Base-by-base conservation (phyloP, 2,329 filamentous ascomycete species). In the Paraconiothyrium brasiliense region DNA sequence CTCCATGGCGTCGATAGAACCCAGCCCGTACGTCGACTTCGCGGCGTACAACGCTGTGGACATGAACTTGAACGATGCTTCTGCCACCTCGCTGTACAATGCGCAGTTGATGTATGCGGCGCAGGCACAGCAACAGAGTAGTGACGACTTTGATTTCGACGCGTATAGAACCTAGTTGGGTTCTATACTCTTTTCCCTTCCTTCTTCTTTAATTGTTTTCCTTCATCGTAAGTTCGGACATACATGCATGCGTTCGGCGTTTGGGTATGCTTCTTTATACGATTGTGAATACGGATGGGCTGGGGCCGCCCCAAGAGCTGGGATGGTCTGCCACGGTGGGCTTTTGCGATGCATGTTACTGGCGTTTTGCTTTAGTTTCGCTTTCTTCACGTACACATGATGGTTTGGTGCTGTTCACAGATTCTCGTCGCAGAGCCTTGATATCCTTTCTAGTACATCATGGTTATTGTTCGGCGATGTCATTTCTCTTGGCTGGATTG, bases 61-160 rank as follows among this genome's bases (percentile, higher is more conserved):
- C 27, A 46, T 64, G 60, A 65, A 67, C 60, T 61, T 67, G 13
- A 61, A 58, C 62, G 69, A 73, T 46, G 46, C 58, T 14, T 68
- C 72, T 44, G 44, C 60, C 16, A 20, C 50, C 20, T 44, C 49
- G 20, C 63, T 71, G 56, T 65, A 65, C 61, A 65, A 65, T 52
- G 63, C 68, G 54, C 54, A 63, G 32, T 57, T 63, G 11, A 58
- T 65, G 22, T 73, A 71, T 60, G 48, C 63, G 44, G 41, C 59
- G 32, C 70, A 71, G 43, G 41, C 44, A 22, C 27, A 35, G n/a
- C 47, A 39, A 14, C 27, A 46, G 22, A 44, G 50, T 10, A 59
- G 47, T 58, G 61, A 70, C 58, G 66, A 59, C 37, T 76, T 75
- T 32, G 64, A 73, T 49, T 76, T 76, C 61, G 73, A 74, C 41